Base-by-base conservation (phyloP, 2,329 filamentous ascomycete genomes). In the Colletotrichum graminicola region DNA sequence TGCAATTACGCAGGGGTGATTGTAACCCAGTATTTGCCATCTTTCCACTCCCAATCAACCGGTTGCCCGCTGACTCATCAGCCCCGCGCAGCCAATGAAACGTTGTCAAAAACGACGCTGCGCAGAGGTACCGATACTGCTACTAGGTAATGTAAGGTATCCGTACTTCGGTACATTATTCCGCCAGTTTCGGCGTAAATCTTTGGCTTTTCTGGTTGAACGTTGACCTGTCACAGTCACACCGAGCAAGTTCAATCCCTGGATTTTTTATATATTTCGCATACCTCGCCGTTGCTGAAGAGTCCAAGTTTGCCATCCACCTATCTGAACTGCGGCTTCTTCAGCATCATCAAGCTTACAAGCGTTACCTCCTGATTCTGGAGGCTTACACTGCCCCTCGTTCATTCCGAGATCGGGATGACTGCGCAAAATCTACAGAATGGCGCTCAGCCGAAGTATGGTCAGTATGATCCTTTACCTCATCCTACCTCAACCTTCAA, bases 391-490 rank as follows among this genome's bases (percentile, higher is more conserved):
- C 54, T 56, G 47, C 69, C 65, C 52, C 65, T 72, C 69, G 54
- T 55, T 41, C 36, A n/a, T 60, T 66, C 69, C 69, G 69, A 72
- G 26, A 63, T 72, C 52, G 76, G 73, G 26, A 80, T 80, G 79
- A 51, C 76, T 43, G 73, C 71, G 36, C 67, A 75, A 71, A 66
- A 72, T 71, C 57, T 66, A 71, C 55, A 71, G 51, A 57, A 63
- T 34, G 65, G 67, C 66, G 73, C 71, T 73, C 71, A 73, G 75
- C 77, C 75, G 62, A 77, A 73, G 76, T 80, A 79, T 74, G 77
- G 79, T 81, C 75, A 81, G 79, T 80, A 66, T 66, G 41, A 45
- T 64, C 59, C 52, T 69, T 43, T 55, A n/a, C 14, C 57, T 36
- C 67, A 45, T n/a, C 60, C 54, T 73, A 36, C 26, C 21, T 63